phyloP scores from a whole-genome alignment of 2,329 filamentous ascomycete species.

The Orbilia ellipsospora region DNA sequence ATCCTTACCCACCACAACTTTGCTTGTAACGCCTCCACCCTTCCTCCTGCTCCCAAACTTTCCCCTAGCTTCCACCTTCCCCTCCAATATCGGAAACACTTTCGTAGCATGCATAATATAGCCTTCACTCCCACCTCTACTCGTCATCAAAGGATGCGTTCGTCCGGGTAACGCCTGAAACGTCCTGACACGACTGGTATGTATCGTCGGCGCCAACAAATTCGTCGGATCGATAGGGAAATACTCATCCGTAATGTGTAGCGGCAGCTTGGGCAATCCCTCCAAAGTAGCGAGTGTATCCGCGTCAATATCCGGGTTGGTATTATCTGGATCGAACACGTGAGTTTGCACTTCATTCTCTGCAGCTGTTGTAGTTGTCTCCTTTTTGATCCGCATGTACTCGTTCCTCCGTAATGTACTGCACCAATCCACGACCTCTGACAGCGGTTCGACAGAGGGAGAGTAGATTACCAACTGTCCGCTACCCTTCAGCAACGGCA shows the following conservation, averaged over 20 bases:
- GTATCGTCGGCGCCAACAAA: constrained; percentile 80
- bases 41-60: constrained; percentile 39
- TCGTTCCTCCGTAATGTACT: constrained; percentile 81
- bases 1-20: constrained; percentile 2
- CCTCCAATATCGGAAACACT: constrained; percentile 78
- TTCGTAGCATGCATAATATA: constrained; percentile 87
- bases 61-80: constrained; percentile 83
- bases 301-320: constrained; percentile 59
- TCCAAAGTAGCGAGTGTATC: constrained; percentile 32
- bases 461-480: constrained; percentile 88
- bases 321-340: constrained; percentile 65
- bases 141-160: constrained; percentile 95
- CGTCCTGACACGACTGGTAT: constrained; percentile 79
- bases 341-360: constrained; percentile 19
- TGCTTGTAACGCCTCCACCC: constrained; percentile 2
- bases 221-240: constrained; percentile 74
- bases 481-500: constrained; percentile 84
- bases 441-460: constrained; percentile 80
- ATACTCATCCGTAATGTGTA: constrained; percentile 33
- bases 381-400: constrained; percentile 68
- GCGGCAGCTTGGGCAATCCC: constrained; percentile 27
- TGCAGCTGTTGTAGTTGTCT: constrained; percentile 7
- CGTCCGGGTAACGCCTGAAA: constrained; percentile 94
- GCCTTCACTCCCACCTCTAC: constrained; percentile 85
- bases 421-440: constrained; percentile 82